Conservation (phyloP, 352 stramenopile species). For the Phytophthora palmivora region DNA sequence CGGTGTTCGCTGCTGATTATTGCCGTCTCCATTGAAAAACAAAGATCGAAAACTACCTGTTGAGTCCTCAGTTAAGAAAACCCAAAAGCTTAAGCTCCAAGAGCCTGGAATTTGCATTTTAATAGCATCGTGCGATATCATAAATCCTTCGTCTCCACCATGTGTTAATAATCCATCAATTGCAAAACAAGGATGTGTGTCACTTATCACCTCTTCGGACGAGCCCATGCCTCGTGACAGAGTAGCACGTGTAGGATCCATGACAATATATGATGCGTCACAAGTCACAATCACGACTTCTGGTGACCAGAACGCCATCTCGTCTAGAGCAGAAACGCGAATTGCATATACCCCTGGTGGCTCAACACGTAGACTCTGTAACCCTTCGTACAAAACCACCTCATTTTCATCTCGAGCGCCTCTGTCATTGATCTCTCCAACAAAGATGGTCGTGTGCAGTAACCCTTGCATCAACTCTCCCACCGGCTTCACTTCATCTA, state of each 20-base stretch:
- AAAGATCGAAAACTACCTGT: constrained; percentile 72
- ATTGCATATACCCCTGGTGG: constrained; percentile 41
- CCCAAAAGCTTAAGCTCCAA: constrained; percentile 77
- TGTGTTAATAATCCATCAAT: constrained; percentile 61
- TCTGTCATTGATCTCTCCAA: constrained; percentile 2
- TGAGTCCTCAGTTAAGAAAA: constrained; percentile 60
- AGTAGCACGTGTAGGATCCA: constrained; percentile 12
- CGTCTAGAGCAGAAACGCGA: constrained; percentile 15
- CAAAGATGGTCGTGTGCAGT: constrained; percentile 26
- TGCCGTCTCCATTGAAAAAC: constrained; percentile 85
- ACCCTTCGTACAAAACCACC: constrained; percentile 16
- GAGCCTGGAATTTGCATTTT: constrained; percentile 41
- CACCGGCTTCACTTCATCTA: constrained; percentile 41
- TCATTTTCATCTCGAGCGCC: not conserved
- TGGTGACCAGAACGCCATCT: constrained; percentile 26
- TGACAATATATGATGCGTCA: constrained; percentile 29
- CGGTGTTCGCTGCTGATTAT: constrained; percentile 70
- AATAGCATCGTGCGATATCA: constrained; percentile 51
- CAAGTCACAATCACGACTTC: constrained; percentile 22
- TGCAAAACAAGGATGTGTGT: constrained; percentile 38
- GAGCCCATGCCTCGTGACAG: not conserved
- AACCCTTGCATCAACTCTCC: constrained; percentile 56
- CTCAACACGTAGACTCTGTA: constrained; percentile 48
- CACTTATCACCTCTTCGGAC: not conserved
- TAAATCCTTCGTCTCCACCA: constrained; percentile 52